phyloP scores from a whole-genome alignment of 495 filamentous ascomycete genomes.

The Hyaloscypha variabilis region DNA sequence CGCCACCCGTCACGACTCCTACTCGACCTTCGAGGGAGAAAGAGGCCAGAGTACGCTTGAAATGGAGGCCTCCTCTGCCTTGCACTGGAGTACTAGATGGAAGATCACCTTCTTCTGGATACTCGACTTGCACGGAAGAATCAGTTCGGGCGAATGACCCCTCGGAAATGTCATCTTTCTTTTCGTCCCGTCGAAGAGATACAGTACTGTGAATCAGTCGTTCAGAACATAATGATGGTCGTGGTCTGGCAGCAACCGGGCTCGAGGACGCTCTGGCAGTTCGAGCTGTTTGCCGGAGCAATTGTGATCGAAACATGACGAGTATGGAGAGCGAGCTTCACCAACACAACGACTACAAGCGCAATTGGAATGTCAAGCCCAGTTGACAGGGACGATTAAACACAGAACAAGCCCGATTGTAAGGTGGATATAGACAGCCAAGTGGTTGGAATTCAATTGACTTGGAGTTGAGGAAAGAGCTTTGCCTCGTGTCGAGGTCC shows the following conservation, averaged over 20 bases:
- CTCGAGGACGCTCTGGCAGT: slow-evolving; percentile 15
- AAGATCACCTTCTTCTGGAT: slow-evolving; percentile 70
- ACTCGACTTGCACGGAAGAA: slow-evolving; percentile 71
- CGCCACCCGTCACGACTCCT: slow-evolving; percentile 54
- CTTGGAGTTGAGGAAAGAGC: slow-evolving; percentile 2
- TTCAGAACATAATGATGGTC: background rate
- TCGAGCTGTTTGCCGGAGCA: slow-evolving; percentile 26
- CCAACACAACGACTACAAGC: background rate
- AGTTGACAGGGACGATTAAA: background rate
- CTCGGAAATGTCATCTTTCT: slow-evolving; percentile 20
- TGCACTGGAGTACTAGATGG: slow-evolving; percentile 67
- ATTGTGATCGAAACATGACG: slow-evolving; percentile 30
- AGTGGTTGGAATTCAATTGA: background rate
- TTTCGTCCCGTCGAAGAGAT: slow-evolving; percentile 18
- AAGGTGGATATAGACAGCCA: background rate
- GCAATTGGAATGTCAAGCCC: background rate
- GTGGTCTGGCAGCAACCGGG: slow-evolving; percentile 7
- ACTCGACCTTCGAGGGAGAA: slow-evolving; percentile 58
- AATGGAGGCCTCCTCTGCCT: slow-evolving; percentile 70
- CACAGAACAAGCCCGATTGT: background rate
- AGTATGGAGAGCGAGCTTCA: background rate
- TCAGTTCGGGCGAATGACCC: slow-evolving; percentile 74
- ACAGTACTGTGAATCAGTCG: slow-evolving; percentile 17
- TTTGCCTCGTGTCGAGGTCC: background rate
- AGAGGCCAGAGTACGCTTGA: slow-evolving; percentile 66